These are phyloP conservation scores for Mortierella antarctica DNA, from an alignment of 192 early-diverging fungal genomes.

Conservation along the genomic window DNA sequence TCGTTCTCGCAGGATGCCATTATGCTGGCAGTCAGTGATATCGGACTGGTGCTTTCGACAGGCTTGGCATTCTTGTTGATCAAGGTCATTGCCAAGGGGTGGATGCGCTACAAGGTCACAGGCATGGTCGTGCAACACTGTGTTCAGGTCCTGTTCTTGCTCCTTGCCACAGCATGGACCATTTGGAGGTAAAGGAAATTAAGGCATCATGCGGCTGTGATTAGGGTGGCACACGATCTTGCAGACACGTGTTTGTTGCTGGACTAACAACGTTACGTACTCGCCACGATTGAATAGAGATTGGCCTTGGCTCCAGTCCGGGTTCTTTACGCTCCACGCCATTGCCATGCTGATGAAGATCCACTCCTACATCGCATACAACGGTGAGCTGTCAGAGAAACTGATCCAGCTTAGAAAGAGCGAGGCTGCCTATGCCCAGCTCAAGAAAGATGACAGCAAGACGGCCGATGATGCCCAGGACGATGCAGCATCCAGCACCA, in stretches of 20 bases:
- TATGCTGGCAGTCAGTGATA: constrained; percentile 78
- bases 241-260: not conserved
- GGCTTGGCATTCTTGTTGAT: constrained; percentile 71
- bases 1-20: constrained; percentile 72
- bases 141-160: constrained; percentile 69
- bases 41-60: constrained; percentile 73
- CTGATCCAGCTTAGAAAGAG: constrained; percentile 41
- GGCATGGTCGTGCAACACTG: constrained; percentile 70
- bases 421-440: constrained; percentile 41
- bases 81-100: constrained; percentile 62
- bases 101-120: constrained; percentile 59
- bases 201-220: not conserved
- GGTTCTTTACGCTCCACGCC: constrained; percentile 87
- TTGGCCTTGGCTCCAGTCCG: constrained; percentile 93
- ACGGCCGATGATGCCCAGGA: constrained; percentile 7
- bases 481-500: not conserved
- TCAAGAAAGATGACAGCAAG: constrained; percentile 38
- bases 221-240: constrained; percentile 5
- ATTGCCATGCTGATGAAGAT: constrained; percentile 97
- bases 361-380: constrained; percentile 91
- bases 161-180: constrained; percentile 67
- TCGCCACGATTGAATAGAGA: constrained; percentile 50
- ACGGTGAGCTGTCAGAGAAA: constrained; percentile 75
- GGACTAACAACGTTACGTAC: constrained; percentile 33
- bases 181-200: constrained; percentile 56